Percentiles rank a stretch among this genome's conserved stretches.
phyloP scores from a whole-genome alignment of 805 yeast genomes.

The Hyphopichia homilentoma region DNA sequence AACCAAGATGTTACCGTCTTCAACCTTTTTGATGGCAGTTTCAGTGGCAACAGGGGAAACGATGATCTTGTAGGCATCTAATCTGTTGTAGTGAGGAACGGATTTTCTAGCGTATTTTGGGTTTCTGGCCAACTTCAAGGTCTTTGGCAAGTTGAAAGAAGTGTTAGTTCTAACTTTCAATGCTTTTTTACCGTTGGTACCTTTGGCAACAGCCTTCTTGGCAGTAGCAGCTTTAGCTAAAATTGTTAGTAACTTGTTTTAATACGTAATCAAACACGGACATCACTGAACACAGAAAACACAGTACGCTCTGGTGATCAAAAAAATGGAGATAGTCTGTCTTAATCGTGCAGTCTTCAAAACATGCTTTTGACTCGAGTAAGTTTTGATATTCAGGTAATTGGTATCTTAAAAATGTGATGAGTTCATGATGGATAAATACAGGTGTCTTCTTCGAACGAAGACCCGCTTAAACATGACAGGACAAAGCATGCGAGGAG shows the following conservation, averaged over 20 bases:
- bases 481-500: too few relatives aligned
- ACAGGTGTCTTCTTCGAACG: too few relatives aligned
- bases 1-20: constrained; percentile 98
- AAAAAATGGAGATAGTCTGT: too few relatives aligned
- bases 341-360: too few relatives aligned
- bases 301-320: neutral
- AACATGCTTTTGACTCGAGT: neutral
- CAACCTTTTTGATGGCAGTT: constrained; percentile 99
- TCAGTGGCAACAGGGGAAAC: constrained; percentile 95
- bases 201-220: constrained; percentile 98
- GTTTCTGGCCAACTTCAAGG: constrained; percentile 86
- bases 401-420: too few relatives aligned
- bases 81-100: constrained; percentile 96
- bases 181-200: constrained; percentile 88
- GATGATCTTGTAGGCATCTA: constrained; percentile 92
- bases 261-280: neutral
- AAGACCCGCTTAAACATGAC: too few relatives aligned
- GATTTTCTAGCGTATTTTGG: constrained; percentile 96
- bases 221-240: constrained; percentile 81
- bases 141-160: constrained; percentile 96
- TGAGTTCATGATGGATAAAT: too few relatives aligned
- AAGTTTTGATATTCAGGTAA: too few relatives aligned
- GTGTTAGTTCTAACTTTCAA: constrained; percentile 92
- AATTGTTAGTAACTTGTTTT: constrained; percentile 20
- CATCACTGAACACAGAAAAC: neutral